phyloP scores from a whole-genome alignment of 148 eudicot genomes.

The Polygonum maritimum region DNA sequence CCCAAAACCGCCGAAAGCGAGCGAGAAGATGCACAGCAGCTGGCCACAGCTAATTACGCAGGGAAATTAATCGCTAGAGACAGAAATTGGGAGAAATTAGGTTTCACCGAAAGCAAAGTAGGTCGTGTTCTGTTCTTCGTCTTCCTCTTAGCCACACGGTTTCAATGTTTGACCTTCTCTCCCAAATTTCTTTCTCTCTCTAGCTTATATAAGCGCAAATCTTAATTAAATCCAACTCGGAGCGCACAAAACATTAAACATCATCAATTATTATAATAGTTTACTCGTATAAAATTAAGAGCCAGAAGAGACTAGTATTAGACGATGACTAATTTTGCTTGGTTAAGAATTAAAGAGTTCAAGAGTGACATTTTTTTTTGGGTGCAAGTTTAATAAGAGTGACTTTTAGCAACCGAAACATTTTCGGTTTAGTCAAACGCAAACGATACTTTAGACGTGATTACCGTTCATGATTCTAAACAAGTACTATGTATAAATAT shows the following conservation, averaged over 20 bases:
- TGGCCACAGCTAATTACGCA: neutral
- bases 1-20: neutral
- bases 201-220: neutral
- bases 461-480: too few species aligned
- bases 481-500: too few species aligned
- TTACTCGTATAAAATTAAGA: too few species aligned
- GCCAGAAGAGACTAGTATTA: too few species aligned
- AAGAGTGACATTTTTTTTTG: too few species aligned
- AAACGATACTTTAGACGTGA: too few species aligned
- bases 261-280: neutral
- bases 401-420: too few species aligned
- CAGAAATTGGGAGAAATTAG: neutral
- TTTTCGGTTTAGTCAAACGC: too few species aligned
- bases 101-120: neutral
- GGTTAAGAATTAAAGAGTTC: too few species aligned
- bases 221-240: slow-evolving; percentile 1
- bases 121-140: neutral
- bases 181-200: neutral
- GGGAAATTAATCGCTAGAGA: neutral
- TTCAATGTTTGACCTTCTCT: slow-evolving; percentile 3
- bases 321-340: too few species aligned
- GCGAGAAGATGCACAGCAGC: neutral
- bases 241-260: neutral
- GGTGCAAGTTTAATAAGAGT: too few species aligned
- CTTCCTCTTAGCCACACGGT: slow-evolving; percentile 8